phyloP scores from a whole-genome alignment of 1,284 basidiomycete genomes.

The Irpex sp. region DNA sequence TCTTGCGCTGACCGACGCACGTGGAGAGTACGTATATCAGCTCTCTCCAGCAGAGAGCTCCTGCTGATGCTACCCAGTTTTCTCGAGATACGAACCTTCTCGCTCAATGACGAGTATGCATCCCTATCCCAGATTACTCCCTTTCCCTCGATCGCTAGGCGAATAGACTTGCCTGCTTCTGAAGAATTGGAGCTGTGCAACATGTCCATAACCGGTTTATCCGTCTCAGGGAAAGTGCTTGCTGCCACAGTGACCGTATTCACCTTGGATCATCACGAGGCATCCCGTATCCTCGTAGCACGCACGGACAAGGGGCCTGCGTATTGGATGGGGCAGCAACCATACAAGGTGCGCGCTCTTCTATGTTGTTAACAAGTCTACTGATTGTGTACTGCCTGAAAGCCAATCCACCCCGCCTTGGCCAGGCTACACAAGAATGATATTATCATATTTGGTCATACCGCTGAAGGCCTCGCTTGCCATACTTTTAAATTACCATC shows the following conservation, averaged over 20 bases:
- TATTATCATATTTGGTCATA: conserved; percentile 26
- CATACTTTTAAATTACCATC: conserved; percentile 26
- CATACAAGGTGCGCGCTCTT: background rate
- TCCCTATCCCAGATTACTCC: conserved; percentile 17
- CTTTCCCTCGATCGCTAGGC: conserved; percentile 17
- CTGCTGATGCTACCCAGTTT: conserved; percentile 16
- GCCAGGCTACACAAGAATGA: conserved; percentile 24
- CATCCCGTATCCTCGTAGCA: conserved; percentile 9
- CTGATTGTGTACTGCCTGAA: background rate
- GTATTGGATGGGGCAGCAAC: conserved; percentile 8
- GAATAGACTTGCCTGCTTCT: conserved; percentile 11
- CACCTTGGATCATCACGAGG: conserved; percentile 5
- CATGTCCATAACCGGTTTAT: conserved; percentile 8
- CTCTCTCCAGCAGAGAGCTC: background rate
- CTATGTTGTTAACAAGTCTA: background rate
- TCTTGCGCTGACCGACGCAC: conserved; percentile 25
- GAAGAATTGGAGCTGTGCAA: background rate
- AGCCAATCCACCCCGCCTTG: conserved; percentile 27
- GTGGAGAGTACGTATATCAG: conserved; percentile 22
- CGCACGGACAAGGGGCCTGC: conserved; percentile 6
- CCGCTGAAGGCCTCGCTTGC: conserved; percentile 24
- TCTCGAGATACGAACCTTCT: conserved; percentile 24
- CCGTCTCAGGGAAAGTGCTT: conserved; percentile 5
- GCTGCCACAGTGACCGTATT: conserved; percentile 10
- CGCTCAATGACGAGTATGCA: conserved; percentile 17